Base-by-base conservation (phyloP, 2,329 filamentous ascomycete species). In the Fusarium nematophilum region DNA sequence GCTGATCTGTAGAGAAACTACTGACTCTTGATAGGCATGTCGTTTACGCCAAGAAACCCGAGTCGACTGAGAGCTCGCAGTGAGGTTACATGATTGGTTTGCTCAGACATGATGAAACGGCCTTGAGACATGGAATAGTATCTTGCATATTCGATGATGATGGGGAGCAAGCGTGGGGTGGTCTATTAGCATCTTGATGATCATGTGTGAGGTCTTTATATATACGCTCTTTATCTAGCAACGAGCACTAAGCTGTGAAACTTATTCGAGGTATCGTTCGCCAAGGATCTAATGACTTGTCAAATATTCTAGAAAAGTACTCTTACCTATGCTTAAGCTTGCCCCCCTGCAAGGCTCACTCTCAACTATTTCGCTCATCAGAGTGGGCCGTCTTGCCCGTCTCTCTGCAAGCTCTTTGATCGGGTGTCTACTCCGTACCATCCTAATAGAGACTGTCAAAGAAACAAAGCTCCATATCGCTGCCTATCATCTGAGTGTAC, bases 11-110 rank as follows among this genome's bases (percentile, higher is more conserved):
- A 31, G 2, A 3, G 2, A 3, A 21, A 11, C 3, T 14, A 14
- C 48, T 61, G 23, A 61, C 33, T 9, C 14, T 21, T 31, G n/a
- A 29, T 7, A 58, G 54, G 40, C 57, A 61, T 31, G 54, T 58
- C 29, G 49, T 61, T 13, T 58, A 58, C 21, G 49, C 49, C 2
- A 51, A 44, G n/a, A 61, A 51, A 21, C 54, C 57, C 1, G 26
- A 46, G 2, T 37, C 38, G 15, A 15, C 8, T 2, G 3, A 14
- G 0, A 11, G 9, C 14, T 30, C 13, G 2, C 3, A 7, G 3
- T 1, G 21, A 2, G 27, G 14, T 30, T 26, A 17, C 17, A 44
- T 17, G 17, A 27, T 14, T 23, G n/a, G 18, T 21, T 44, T 29
- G n/a, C 21, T 21, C 21, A 21, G 21, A 21, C 15, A 11, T 13